Evolutionary conservation across 257 asterid genomes (phyloP), one percentile per base, ranked within the genome.

Genomic region (Linderniella brevidens): DNA sequence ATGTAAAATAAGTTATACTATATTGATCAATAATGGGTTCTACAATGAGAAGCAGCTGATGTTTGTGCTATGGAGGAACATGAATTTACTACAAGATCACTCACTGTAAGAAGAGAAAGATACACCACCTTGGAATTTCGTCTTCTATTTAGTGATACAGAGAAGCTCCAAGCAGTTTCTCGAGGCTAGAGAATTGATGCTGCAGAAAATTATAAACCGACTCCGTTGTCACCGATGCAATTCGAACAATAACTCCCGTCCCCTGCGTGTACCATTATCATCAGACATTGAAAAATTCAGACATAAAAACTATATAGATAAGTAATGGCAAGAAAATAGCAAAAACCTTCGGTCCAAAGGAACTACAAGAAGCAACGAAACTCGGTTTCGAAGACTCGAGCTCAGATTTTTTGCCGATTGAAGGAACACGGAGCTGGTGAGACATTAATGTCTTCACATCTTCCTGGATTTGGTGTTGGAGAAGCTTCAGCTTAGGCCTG

Each of bases 401-500:
- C 19, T 49, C 51, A 48, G 32, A 50, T 19, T 68, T 61, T 13
- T 61, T 56, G 53, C 70, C 47, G 49, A 59, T 19, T 47, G 92
- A 71, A 62, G 87, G 82, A 57, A 36, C n/a, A 43, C 57, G 68
- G 57, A 84, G 73, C 56, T 74, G 85, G 66, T 71, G 72, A 53
- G 92, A 80, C 95, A 81, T 84, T 62, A 80, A 37, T 45, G 67
- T 76, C 86, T 78, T 84, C 67, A 84, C 98, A 42, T 76, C 71
- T 57, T 78, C 96, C 67, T 76, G 85, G 60, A 81, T 79, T 67
- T 73, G 80, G 39, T 55, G 68, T 66, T 77, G 78, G 54, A 84
- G 32, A 37, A 48, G 62, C 76, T 69, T 73, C 86, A 84, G 63
- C 78, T 77, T 84, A 13, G 98, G 96, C 77, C 97, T 80, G 58